A percentile compares a stretch with the other conserved stretches of the same genome.
phyloP scores from a whole-genome alignment of 306 rosid genomes.

The Trifolium fragiferum region DNA sequence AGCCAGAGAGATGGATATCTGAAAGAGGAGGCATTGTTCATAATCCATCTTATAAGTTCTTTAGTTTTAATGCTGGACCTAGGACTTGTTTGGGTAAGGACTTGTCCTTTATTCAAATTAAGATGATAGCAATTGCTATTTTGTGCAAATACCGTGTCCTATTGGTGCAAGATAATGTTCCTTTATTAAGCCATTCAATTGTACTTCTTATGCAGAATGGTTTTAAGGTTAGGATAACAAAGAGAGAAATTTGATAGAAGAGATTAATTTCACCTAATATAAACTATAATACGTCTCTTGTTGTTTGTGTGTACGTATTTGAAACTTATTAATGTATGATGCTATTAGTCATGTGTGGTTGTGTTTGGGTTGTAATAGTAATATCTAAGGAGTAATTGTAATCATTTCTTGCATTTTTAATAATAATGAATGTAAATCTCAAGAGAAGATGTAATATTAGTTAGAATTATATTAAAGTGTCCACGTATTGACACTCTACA shows the following conservation, averaged over 20 bases:
- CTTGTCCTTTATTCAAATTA: slow-evolving; percentile 48
- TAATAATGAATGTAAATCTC: too few relatives aligned
- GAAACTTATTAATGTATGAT: not conserved
- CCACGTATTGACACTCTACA: too few relatives aligned
- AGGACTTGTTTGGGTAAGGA: slow-evolving; percentile 65
- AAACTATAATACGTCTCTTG: not conserved
- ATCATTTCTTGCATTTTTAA: not conserved
- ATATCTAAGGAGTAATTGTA: not conserved
- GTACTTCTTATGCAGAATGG: slow-evolving; percentile 57
- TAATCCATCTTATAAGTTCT: slow-evolving; percentile 58
- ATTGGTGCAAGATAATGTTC: slow-evolving; percentile 32
- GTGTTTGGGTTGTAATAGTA: too few relatives aligned
- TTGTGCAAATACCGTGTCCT: slow-evolving; percentile 44
- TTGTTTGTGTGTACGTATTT: not conserved
- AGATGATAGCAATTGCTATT: slow-evolving; percentile 49
- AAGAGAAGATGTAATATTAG: too few relatives aligned
- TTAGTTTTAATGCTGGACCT: slow-evolving; percentile 61
- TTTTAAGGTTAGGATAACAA: slow-evolving; percentile 46
- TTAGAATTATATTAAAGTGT: too few relatives aligned
- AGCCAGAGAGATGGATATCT: slow-evolving; percentile 72
- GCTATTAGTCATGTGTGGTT: too few relatives aligned
- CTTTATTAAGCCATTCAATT: slow-evolving; percentile 39
- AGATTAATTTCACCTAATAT: not conserved
- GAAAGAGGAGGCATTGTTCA: slow-evolving; percentile 42
- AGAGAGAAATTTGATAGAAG: not conserved